Conservation (phyloP, 306 rosid species). For the Acacia crassicarpa region DNA sequence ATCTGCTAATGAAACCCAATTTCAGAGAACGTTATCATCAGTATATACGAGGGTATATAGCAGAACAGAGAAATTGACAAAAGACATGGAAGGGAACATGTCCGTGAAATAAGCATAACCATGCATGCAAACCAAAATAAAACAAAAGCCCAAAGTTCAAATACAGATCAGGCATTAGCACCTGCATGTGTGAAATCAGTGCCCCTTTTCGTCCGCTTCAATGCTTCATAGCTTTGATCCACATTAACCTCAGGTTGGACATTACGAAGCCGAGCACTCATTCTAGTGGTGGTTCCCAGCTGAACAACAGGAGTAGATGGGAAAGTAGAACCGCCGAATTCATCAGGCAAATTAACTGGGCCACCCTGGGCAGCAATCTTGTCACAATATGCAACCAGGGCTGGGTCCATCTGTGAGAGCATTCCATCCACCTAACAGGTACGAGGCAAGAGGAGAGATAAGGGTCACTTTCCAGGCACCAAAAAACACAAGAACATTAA, state of each 20-base stretch:
- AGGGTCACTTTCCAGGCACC: neutral
- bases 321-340: constrained; percentile 58
- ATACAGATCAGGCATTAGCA: constrained; percentile 31
- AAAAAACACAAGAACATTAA: constrained; percentile 17
- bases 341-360: constrained; percentile 72
- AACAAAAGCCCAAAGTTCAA: neutral
- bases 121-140: neutral
- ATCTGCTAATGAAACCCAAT: constrained; percentile 47
- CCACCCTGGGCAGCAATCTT: constrained; percentile 91
- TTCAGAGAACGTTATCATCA: constrained; percentile 8
- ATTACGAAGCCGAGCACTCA: constrained; percentile 88
- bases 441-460: neutral
- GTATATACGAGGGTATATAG: neutral
- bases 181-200: constrained; percentile 64
- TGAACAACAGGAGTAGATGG: constrained; percentile 79
- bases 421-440: constrained; percentile 81
- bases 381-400: constrained; percentile 80
- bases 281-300: constrained; percentile 45
- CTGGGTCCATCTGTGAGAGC: constrained; percentile 98
- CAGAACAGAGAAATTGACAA: neutral
- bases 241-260: constrained; percentile 77
- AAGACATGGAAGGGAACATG: constrained; percentile 1
- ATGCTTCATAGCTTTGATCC: constrained; percentile 70
- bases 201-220: constrained; percentile 67
- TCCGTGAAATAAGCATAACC: constrained; percentile 6